Percentiles rank a stretch among this genome's conserved stretches.
These are phyloP conservation scores for Aspergillus affinis DNA, from an alignment of 495 filamentous ascomycete genomes.

Conservation along the genomic window DNA sequence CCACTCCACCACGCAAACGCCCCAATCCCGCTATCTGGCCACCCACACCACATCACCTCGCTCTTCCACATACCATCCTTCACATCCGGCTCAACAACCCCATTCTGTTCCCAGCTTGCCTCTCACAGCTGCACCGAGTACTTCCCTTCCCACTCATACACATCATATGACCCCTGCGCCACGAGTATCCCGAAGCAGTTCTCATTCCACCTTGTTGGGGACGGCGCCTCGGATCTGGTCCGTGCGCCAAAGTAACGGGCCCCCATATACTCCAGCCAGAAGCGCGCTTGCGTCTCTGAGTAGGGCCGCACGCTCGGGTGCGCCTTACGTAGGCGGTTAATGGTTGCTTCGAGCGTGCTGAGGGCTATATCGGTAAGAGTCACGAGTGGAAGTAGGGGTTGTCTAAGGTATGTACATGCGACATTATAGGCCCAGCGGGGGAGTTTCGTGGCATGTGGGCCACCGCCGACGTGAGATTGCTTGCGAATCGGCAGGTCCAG, in stretches of 20 bases:
- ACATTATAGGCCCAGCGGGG: slow-evolving; percentile 25
- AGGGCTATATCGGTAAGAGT: slow-evolving; percentile 25
- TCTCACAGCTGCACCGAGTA: slow-evolving; percentile 20
- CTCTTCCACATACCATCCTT: slow-evolving; percentile 20
- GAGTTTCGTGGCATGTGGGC: slow-evolving; percentile 18
- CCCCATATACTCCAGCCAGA: slow-evolving; percentile 23
- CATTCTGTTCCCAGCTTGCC: slow-evolving; percentile 11
- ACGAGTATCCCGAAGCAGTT: slow-evolving; percentile 18
- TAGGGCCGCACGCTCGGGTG: slow-evolving; percentile 20
- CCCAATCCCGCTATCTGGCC: slow-evolving; percentile 23
- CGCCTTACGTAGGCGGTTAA: slow-evolving; percentile 18
- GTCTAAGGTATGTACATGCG: slow-evolving; percentile 16
- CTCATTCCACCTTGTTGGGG: slow-evolving; percentile 6
- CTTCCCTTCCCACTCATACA: slow-evolving; percentile 21
- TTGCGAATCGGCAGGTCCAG: slow-evolving; percentile 15
- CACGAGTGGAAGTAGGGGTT: slow-evolving; percentile 17
- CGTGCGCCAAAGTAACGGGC: slow-evolving; percentile 2
- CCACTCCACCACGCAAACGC: slow-evolving; percentile 23
- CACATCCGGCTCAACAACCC: slow-evolving; percentile 21
- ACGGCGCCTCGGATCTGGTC: slow-evolving; percentile 4
- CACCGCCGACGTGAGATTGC: slow-evolving; percentile 10
- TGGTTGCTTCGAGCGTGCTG: slow-evolving; percentile 24
- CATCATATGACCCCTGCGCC: slow-evolving; percentile 24
- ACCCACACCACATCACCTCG: slow-evolving; percentile 22
- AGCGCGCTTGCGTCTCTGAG: slow-evolving; percentile 26